Conservation (phyloP, 176 grass and related monocot species). For the Carex kokanica region DNA sequence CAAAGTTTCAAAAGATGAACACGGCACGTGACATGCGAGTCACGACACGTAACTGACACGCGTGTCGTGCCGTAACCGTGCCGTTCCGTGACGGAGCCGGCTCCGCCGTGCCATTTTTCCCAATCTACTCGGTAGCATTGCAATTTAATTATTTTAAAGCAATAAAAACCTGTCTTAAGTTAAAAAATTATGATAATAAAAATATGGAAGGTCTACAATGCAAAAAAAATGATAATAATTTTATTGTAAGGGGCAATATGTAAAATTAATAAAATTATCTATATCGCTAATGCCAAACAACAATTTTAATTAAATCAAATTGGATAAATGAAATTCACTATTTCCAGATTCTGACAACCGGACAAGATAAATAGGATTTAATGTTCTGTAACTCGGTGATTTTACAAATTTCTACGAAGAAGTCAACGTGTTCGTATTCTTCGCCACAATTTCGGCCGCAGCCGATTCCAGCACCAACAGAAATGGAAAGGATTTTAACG, state of each 20-base stretch:
- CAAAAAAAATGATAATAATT: background rate
- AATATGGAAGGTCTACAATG: background rate
- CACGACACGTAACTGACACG: too few species aligned
- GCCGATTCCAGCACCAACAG: background rate
- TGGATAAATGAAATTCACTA: slow-evolving; percentile 14
- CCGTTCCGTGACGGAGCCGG: too few species aligned
- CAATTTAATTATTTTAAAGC: background rate
- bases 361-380: slow-evolving; percentile 18
- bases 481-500: background rate
- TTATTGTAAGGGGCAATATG: background rate
- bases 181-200: background rate
- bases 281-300: background rate
- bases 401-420: background rate
- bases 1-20: too few species aligned
- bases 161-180: background rate
- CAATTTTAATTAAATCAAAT: background rate
- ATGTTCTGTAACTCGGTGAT: background rate
- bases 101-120: too few species aligned
- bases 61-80: too few species aligned
- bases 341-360: slow-evolving; percentile 28
- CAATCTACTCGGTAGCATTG: background rate
- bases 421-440: background rate
- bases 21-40: too few species aligned
- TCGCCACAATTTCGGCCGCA: background rate
- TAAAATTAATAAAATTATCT: background rate